Percentiles rank a stretch among this genome's conserved stretches.
phyloP scores from a whole-genome alignment of 805 yeast genomes.

The Starmerella kuoi region DNA sequence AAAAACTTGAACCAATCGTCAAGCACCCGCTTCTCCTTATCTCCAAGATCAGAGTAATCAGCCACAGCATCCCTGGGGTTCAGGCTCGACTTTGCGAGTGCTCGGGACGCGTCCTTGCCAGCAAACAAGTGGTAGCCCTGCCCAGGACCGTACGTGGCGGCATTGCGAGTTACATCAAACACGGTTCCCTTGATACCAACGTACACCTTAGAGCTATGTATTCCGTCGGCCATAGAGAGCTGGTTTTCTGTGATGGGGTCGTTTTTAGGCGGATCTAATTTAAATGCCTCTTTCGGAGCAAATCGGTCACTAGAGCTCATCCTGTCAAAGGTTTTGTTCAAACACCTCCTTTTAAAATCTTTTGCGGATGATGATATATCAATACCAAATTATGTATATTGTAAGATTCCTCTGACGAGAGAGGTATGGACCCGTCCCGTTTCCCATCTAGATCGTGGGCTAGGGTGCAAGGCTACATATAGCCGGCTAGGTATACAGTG shows the following conservation, averaged over 20 bases:
- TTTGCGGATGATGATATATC: too few species aligned
- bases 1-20: conserved; percentile 66
- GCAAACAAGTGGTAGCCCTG: conserved; percentile 58
- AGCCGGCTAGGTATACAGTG: too few species aligned
- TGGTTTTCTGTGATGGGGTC: conserved; percentile 34
- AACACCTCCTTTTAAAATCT: too few species aligned
- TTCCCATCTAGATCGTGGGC: too few species aligned
- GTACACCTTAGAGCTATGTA: conserved; percentile 38
- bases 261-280: conserved; percentile 41
- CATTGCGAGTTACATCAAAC: conserved; percentile 63
- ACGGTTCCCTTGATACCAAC: conserved; percentile 66
- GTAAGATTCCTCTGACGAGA: too few species aligned
- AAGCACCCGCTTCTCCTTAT: conserved; percentile 46
- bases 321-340: not conserved
- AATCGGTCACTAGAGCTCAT: conserved; percentile 29
- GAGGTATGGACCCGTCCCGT: too few species aligned
- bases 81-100: conserved; percentile 57
- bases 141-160: conserved; percentile 63
- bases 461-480: too few species aligned
- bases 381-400: too few species aligned
- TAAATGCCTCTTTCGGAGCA: conserved; percentile 44
- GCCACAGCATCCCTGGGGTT: conserved; percentile 40
- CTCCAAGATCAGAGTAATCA: conserved; percentile 36
- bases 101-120: conserved; percentile 67
- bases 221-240: conserved; percentile 38